These are phyloP conservation scores for Striga asiatica DNA, from an alignment of 257 asterid genomes.

Conservation along the genomic window DNA sequence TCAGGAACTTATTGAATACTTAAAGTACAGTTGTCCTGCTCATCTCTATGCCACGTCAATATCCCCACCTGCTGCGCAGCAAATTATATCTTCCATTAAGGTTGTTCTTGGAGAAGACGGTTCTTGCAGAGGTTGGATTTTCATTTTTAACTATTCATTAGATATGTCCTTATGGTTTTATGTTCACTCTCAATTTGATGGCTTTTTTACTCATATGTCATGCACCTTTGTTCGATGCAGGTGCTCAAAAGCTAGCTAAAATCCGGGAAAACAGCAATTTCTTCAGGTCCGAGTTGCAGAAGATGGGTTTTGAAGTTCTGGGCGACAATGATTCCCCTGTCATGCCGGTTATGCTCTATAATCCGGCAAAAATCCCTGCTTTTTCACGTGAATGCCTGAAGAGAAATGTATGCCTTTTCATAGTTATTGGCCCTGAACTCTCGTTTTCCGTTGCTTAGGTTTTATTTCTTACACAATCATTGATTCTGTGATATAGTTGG, in stretches of 20 bases:
- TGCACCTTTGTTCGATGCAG: slow-evolving; percentile 27
- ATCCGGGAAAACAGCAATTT: slow-evolving; percentile 91
- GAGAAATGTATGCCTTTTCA: slow-evolving; percentile 41
- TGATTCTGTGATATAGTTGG: slow-evolving; percentile 43
- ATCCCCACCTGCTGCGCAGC: slow-evolving; percentile 96
- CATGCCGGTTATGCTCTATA: slow-evolving; percentile 96
- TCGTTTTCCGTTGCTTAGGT: not conserved
- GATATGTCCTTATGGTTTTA: no score
- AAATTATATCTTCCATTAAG: slow-evolving; percentile 75
- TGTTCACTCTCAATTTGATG: not conserved
- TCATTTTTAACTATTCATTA: no score
- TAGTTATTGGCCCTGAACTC: not conserved
- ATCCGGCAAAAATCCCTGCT: slow-evolving; percentile 94
- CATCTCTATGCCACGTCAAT: slow-evolving; percentile 93
- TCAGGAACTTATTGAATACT: slow-evolving; percentile 78
- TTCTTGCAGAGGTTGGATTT: slow-evolving; percentile 90
- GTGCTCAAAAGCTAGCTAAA: slow-evolving; percentile 84
- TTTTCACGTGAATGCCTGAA: slow-evolving; percentile 94
- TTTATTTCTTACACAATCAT: not conserved
- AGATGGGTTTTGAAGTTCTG: slow-evolving; percentile 97
- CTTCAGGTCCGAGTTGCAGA: slow-evolving; percentile 82
- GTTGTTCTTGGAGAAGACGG: slow-evolving; percentile 98
- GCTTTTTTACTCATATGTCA: not conserved
- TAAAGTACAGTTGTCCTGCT: slow-evolving; percentile 90
- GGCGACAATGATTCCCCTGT: slow-evolving; percentile 98